Percentiles rank a stretch among this genome's conserved stretches.
phyloP scores from a whole-genome alignment of 1,284 basidiomycete species.

The Boletus semigastroideus region DNA sequence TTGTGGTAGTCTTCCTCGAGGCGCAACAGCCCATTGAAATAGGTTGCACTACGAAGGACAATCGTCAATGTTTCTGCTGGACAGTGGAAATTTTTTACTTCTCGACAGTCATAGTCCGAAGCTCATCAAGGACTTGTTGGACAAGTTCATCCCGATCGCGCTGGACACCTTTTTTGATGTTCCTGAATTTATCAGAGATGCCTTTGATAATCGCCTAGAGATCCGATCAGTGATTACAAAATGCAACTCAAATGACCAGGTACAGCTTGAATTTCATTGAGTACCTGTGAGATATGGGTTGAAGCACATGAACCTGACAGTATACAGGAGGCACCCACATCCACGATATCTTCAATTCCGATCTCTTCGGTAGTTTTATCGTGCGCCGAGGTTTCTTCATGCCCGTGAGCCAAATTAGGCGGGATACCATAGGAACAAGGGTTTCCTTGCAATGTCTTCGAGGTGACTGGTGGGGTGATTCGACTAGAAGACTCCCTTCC shows the following conservation, averaged over 20 bases:
- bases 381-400: neutral
- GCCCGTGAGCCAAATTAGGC: neutral
- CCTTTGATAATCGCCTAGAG: slow-evolving; percentile 43
- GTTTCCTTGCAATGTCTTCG: slow-evolving; percentile 10
- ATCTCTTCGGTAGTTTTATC: slow-evolving; percentile 7
- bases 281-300: slow-evolving; percentile 19
- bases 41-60: slow-evolving; percentile 31
- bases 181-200: slow-evolving; percentile 42
- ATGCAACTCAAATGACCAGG: slow-evolving; percentile 19
- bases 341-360: slow-evolving; percentile 31
- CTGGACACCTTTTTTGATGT: slow-evolving; percentile 42
- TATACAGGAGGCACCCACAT: slow-evolving; percentile 14
- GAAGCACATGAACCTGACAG: neutral
- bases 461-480: neutral
- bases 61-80: slow-evolving; percentile 1
- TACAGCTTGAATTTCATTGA: slow-evolving; percentile 36
- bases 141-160: slow-evolving; percentile 42
- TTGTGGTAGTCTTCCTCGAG: slow-evolving; percentile 45
- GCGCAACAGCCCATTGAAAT: slow-evolving; percentile 41
- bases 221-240: slow-evolving; percentile 12
- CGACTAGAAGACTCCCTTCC: slow-evolving; percentile 1
- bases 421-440: neutral
- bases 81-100: slow-evolving; percentile 10
- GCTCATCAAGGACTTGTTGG: slow-evolving; percentile 40
- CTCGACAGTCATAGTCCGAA: slow-evolving; percentile 28